Base-by-base conservation (phyloP, 495 filamentous ascomycete species). In the Daldinia loculata region DNA sequence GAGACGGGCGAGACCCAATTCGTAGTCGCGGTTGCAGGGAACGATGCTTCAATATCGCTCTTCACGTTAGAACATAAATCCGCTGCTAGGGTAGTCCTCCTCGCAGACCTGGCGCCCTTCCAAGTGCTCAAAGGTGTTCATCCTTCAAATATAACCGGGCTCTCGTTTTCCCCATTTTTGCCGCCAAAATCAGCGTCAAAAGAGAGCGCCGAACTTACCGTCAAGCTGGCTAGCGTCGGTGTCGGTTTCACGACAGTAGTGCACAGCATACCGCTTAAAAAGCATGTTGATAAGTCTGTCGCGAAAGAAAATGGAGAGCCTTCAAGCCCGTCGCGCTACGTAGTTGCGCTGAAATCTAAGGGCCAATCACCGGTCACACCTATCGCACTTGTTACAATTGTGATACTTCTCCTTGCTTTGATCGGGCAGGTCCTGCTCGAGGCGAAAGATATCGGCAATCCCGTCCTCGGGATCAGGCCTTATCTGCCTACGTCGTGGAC, bases 221-320 rank as follows among this genome's bases (percentile, higher is more conserved):
- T 77, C 11, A 94, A 92, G 72, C 85, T 99, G 6, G 94, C 93
- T 17, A 95, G 92, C 55, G 89, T 92, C 52, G 92, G 90, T 67
- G 89, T 96, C 77, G 92, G 90, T 62, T 95, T 93, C 77, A 94
- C 91, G 8, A 87, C 93, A 50, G 89, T 93, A 51, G 90, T 97
- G 36, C 93, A 97, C 80, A 92, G 91, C 22, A 82, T 98, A 67
- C 89, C 92, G 0, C 88, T 99, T 27, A 84, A 76, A 50, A 76
- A 74, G 48, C 70, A 77, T 26, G 43, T 77, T 53, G 77, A 84
- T 17, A 87, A 86, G 17, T 84, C 81, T 67, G 82, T 77, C 56
- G 78, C 71, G 67, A 80, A 71, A 41, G 71, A 70, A 41, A 86
- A 81, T 64, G 81, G 77, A 66, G 83, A 79, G 29, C 84, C 83